These are phyloP conservation scores for Tetrahymena elliotti DNA, from an alignment of 73 alveolate species.

Conservation along the genomic window DNA sequence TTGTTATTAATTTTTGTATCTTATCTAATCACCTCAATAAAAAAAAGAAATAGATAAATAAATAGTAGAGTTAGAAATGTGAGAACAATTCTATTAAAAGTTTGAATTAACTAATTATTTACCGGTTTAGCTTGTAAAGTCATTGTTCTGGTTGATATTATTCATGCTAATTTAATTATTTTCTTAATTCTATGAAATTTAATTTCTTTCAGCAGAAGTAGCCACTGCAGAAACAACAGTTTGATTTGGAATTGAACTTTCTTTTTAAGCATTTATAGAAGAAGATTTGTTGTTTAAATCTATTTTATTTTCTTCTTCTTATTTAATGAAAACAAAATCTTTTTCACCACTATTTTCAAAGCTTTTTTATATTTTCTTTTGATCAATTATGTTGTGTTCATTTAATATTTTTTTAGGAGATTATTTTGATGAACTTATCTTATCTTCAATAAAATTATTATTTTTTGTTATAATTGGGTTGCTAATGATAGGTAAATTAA, in stretches of 20 bases:
- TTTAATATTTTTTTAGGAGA: background rate
- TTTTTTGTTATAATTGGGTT: background rate
- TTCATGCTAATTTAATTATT: too few species aligned
- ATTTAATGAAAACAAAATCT: background rate
- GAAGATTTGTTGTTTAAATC: background rate
- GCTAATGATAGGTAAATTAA: background rate
- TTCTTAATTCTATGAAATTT: background rate
- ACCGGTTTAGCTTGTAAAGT: background rate
- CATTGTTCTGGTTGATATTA: background rate
- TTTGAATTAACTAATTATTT: too few species aligned
- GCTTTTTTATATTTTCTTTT: too few species aligned
- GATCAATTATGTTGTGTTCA: background rate
- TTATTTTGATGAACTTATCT: background rate
- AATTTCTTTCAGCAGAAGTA: background rate
- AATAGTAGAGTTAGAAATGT: too few species aligned
- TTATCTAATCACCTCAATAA: too few species aligned
- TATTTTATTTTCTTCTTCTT: background rate
- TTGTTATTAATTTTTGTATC: too few species aligned
- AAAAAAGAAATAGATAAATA: too few species aligned
- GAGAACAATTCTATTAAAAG: too few species aligned
- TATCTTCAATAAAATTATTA: background rate
- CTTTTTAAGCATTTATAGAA: background rate
- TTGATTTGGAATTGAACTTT: background rate
- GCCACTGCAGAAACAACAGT: too few species aligned
- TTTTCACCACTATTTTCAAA: background rate